Evolutionary conservation across 495 filamentous ascomycete species (phyloP), one percentile per base, ranked within the genome.

Genomic region (Aspergillus steynii): DNA sequence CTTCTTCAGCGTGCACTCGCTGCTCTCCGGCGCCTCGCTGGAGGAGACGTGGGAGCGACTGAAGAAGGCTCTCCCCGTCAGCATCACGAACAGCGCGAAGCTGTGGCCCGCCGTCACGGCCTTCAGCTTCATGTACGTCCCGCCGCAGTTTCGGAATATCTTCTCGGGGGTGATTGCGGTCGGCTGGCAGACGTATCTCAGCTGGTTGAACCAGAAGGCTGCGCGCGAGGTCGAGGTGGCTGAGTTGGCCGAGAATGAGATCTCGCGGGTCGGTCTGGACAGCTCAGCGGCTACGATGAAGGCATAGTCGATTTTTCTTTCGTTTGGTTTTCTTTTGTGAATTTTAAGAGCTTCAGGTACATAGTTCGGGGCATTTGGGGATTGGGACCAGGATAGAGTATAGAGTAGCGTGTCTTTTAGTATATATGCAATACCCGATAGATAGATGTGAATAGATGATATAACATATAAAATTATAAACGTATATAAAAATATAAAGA

Each of bases 181-280:
- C 50, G 90, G 90, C 1, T 97, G 93, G 93, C 93, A 97, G 76
- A 91, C 89, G 3, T 97, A 97, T 80, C 68, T 97, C 62, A 88
- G 85, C 56, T 90, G 86, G 74, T 74, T 97, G 70, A 96, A 96
- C 63, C 84, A 88, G 71, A 81, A 77, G 61, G 91, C 90, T 4
- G 90, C 89, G 64, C 74, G 76, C 47, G 79, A 86, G 68, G 83
- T 82, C 53, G 68, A 68, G 59, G 66, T 62, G 20, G 67, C 62
- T 7, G 77, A 78, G 63, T 57, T 69, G 58, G 64, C 68, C 10
- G 66, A 67, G 62, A 49, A 60, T 27, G 60, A 31, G 56, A 50
- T 54, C 52, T 50, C 53, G 28, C 56, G 42, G 9, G 27, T 67
- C 55, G 55, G 34, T 53, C 55, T 53, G 59, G 51, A 27, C 48